phyloP scores from a whole-genome alignment of 108 stramenopile species.

The Epipyxis sp. region DNA sequence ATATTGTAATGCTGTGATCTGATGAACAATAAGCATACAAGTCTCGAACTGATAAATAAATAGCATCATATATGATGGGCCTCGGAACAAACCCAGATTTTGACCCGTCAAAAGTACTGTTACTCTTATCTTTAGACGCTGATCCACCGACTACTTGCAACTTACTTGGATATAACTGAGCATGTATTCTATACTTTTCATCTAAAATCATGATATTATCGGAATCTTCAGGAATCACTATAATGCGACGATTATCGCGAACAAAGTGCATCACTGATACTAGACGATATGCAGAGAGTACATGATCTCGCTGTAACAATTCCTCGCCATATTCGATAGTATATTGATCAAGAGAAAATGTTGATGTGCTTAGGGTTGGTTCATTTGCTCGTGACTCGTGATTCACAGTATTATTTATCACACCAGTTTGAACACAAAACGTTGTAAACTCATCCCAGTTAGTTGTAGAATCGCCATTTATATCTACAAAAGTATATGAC shows the following conservation, averaged over 20 bases:
- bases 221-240: conserved; percentile 3
- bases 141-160: background rate
- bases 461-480: conserved; percentile 14
- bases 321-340: conserved; percentile 32
- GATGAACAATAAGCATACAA: conserved; percentile 6
- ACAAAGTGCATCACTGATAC: conserved; percentile 6
- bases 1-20: conserved; percentile 20
- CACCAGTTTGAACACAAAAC: conserved; percentile 21
- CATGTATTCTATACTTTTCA: conserved; percentile 10
- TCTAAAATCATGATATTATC: conserved; percentile 14
- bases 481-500: too few relatives aligned
- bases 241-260: background rate
- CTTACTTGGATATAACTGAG: conserved; percentile 19
- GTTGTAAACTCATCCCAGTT: conserved; percentile 35
- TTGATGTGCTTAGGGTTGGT: too few relatives aligned
- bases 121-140: background rate
- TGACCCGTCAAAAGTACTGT: background rate
- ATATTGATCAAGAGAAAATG: conserved; percentile 13
- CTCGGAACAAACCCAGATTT: background rate
- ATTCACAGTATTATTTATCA: background rate
- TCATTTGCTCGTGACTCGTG: background rate
- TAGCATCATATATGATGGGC: conserved; percentile 1
- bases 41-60: conserved; percentile 8
- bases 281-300: conserved; percentile 7
- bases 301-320: background rate